Evolutionary conservation across 2,329 filamentous ascomycete genomes (phyloP).

Genomic region (Atkinsonella hypoxylon): DNA sequence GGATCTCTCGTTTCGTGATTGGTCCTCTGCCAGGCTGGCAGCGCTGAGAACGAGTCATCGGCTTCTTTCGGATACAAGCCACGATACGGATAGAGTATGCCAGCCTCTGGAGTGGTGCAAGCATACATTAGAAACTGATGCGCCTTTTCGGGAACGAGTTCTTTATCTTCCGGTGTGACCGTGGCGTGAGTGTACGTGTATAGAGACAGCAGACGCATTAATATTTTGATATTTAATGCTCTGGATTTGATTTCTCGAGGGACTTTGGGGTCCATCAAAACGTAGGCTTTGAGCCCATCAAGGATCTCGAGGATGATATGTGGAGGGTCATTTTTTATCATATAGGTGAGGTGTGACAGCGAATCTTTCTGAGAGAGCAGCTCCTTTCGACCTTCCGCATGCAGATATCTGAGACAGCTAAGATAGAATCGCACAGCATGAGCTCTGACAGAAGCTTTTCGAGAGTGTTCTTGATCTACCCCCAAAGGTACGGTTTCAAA

Average conservation of each 20-base stretch:
- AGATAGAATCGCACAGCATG: slow-evolving; percentile 75
- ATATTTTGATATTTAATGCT: slow-evolving; percentile 61
- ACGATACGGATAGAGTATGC: slow-evolving; percentile 61
- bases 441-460: slow-evolving; percentile 68
- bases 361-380: slow-evolving; percentile 71
- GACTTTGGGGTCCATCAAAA: slow-evolving; percentile 66
- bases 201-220: slow-evolving; percentile 60
- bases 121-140: slow-evolving; percentile 65
- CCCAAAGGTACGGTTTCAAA: slow-evolving; percentile 56
- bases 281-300: slow-evolving; percentile 52
- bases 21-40: slow-evolving; percentile 17
- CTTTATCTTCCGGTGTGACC: slow-evolving; percentile 27
- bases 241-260: slow-evolving; percentile 62
- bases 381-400: slow-evolving; percentile 66
- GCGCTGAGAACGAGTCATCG: slow-evolving; percentile 30
- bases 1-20: slow-evolving; percentile 45
- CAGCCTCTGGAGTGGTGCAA: slow-evolving; percentile 62
- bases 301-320: slow-evolving; percentile 66
- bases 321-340: slow-evolving; percentile 66
- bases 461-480: slow-evolving; percentile 46
- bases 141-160: slow-evolving; percentile 51
- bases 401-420: slow-evolving; percentile 66
- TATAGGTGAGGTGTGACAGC: slow-evolving; percentile 68
- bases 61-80: slow-evolving; percentile 77
- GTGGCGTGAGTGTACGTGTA: slow-evolving; percentile 47